Conservation (phyloP, 2,329 filamentous ascomycete genomes). For the Fusarium fujikuroi region DNA sequence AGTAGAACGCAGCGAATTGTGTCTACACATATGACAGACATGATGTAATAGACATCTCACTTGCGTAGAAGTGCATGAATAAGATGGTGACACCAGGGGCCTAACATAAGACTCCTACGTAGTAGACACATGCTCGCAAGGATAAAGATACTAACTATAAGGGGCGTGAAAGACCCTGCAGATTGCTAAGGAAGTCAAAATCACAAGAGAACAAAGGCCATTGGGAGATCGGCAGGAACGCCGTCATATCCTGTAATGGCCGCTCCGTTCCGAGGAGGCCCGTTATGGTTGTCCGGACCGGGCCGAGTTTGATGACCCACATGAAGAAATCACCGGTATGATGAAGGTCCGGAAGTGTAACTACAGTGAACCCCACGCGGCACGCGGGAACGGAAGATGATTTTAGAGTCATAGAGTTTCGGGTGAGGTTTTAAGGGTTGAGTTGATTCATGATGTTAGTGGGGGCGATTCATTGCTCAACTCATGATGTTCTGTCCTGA, state of each 20-base stretch:
- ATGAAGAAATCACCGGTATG: constrained; percentile 24
- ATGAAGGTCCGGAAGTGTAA: constrained; percentile 7
- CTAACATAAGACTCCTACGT: not conserved
- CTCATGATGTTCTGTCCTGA: not conserved
- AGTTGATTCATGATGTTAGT: not conserved
- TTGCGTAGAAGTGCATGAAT: not conserved
- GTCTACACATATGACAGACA: not conserved
- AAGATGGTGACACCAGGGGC: not conserved
- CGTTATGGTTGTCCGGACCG: constrained; percentile 39
- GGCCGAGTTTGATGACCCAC: constrained; percentile 35
- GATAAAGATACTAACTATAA: constrained; percentile 5
- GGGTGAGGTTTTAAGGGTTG: not conserved
- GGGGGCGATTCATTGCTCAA: not conserved
- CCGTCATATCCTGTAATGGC: constrained; percentile 19
- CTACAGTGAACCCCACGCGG: constrained; percentile 11
- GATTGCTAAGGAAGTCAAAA: constrained; percentile 23
- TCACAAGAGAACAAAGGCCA: not conserved
- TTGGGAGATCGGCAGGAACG: constrained; percentile 24
- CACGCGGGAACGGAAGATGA: not conserved
- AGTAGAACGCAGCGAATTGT: not conserved
- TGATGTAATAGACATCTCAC: constrained; percentile 9
- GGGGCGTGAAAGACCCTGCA: constrained; percentile 29
- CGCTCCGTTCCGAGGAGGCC: constrained; percentile 20
- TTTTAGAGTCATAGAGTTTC: not conserved
- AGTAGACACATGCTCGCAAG: not conserved